A percentile compares a stretch with the other conserved stretches of the same genome.
These are phyloP conservation scores for Fragaria nilgerrensis DNA, from an alignment of 306 rosid genomes.

Conservation along the genomic window DNA sequence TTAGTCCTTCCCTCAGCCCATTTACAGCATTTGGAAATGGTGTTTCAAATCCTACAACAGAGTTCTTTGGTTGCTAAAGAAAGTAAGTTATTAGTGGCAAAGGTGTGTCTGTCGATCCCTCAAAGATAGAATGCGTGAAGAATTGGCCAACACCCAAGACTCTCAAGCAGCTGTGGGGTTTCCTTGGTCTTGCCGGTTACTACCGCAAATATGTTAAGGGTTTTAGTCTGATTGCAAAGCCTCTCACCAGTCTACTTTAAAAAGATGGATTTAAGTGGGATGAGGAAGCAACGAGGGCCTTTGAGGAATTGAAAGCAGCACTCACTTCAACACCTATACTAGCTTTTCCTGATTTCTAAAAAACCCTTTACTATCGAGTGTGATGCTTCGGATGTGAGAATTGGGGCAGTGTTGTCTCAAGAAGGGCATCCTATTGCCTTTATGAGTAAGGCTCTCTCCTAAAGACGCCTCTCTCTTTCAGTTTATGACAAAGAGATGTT, in stretches of 20 bases:
- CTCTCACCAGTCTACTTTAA: not conserved
- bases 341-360: not conserved
- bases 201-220: not conserved
- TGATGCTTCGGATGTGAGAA: not conserved
- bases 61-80: no score
- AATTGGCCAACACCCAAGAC: not conserved
- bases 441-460: not conserved
- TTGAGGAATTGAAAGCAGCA: not conserved
- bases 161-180: not conserved
- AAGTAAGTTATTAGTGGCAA: no score
- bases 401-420: no score
- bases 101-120: not conserved
- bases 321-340: accelerated
- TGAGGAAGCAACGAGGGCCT: accelerated
- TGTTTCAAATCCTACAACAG: not conserved
- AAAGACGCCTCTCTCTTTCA: not conserved
- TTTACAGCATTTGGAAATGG: not conserved
- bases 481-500: not conserved
- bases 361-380: not conserved
- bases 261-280: not conserved
- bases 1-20: not conserved
- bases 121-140: not conserved
- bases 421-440: not conserved
- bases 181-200: not conserved
- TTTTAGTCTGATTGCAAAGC: not conserved